phyloP scores from a whole-genome alignment of 1,284 basidiomycete genomes.

The Dichomitus squalens region DNA sequence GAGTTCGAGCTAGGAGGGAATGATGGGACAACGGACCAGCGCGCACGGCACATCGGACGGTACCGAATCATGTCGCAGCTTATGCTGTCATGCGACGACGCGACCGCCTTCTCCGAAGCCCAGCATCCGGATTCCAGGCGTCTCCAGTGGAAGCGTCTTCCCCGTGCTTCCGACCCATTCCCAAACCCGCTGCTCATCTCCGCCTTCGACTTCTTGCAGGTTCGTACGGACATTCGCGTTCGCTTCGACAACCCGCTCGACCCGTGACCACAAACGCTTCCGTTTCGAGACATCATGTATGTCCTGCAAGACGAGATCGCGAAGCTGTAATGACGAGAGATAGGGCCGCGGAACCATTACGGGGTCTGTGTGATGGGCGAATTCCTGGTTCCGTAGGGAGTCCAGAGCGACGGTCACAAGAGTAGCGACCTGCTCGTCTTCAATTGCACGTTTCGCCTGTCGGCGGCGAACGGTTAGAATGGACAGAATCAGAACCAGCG shows the following conservation, averaged over 20 bases:
- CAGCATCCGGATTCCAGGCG: constrained; percentile 21
- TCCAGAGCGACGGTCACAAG: constrained; percentile 83
- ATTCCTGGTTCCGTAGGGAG: constrained; percentile 84
- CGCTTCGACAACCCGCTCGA: constrained; percentile 87
- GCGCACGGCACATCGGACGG: too few relatives aligned
- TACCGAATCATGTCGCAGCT: too few relatives aligned
- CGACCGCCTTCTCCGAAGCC: constrained; percentile 27
- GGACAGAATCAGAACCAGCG: constrained; percentile 28
- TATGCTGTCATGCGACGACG: constrained; percentile 28
- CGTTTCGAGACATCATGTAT: constrained; percentile 75
- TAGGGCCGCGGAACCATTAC: constrained; percentile 78
- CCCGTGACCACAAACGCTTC: constrained; percentile 81
- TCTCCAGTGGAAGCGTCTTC: constrained; percentile 25
- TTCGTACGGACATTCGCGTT: constrained; percentile 94
- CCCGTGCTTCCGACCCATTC: constrained; percentile 72
- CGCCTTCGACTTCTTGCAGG: constrained; percentile 86
- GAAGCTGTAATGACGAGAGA: constrained; percentile 87
- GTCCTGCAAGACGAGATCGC: constrained; percentile 86
- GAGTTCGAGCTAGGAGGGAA: background rate
- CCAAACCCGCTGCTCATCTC: constrained; percentile 87
- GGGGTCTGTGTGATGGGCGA: constrained; percentile 85
- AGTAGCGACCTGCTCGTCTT: constrained; percentile 72
- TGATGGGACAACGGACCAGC: background rate
- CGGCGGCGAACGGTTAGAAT: constrained; percentile 35
- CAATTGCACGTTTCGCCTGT: constrained; percentile 56